Base-by-base conservation (phyloP, 2,329 filamentous ascomycete species). In the Xylariaceae sp. region DNA sequence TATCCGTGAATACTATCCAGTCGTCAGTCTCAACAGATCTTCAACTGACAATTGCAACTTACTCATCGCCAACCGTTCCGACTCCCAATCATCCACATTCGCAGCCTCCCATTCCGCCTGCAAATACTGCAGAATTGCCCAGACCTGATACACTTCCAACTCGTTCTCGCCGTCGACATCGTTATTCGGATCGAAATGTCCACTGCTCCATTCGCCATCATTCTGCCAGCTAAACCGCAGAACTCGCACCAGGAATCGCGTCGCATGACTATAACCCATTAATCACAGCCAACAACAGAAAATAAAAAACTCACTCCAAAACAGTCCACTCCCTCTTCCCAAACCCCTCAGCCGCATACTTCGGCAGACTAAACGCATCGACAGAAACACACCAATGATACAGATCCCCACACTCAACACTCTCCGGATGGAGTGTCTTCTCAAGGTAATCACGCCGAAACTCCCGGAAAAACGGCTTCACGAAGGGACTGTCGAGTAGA, bases 101-200 rank as follows among this genome's bases (percentile, higher is more conserved):
- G 62, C 65, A 7, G 65, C 66, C 55, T 71, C 68, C 70, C 70
- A 72, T 18, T 72, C 69, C 0, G 61, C 64, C 59, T 71, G 70
- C 30, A 71, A 51, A 42, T 70, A 71, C 17, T 63, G 58, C 15
- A 71, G 53, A 39, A 71, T 62, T 0, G 66, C 62, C 68, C 70
- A 72, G 17, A 69, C 68, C 45, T 71, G 67, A 56, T 63, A 66
- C 39, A 71, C 67, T 52, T 72, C 68, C 8, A 61, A 30, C 2
- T 70, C 70, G 50, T 61, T 58, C 48, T 68, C 67, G 2, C 56
- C 47, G 13, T 68, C 62, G n/a, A 56, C 60, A 50, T 68, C 66
- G 35, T 63, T 53, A 13, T 60, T 58, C 6, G 65, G 66, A 37
- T 67, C 64, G 39, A 68, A 70, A 17, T 44, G 57, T 39, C 66